Conservation (phyloP, 257 asterid genomes). For the Vinca minor region DNA sequence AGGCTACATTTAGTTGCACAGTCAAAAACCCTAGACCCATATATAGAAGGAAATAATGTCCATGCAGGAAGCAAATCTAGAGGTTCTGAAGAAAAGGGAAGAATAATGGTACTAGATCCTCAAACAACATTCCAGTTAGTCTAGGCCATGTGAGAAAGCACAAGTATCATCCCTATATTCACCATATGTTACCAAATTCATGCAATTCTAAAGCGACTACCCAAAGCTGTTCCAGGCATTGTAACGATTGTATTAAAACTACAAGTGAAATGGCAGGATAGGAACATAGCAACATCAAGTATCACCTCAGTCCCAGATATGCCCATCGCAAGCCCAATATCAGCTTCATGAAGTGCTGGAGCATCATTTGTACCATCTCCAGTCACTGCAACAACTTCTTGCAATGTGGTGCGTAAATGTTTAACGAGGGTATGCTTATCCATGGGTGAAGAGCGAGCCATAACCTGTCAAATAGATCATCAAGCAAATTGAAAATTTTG, state of each 20-base stretch:
- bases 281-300: slow-evolving; percentile 12
- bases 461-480: slow-evolving; percentile 42
- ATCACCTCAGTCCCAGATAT: slow-evolving; percentile 88
- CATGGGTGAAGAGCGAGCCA: slow-evolving; percentile 95
- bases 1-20: not conserved
- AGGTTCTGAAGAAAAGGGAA: not conserved
- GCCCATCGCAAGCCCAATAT: slow-evolving; percentile 97
- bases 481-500: not conserved
- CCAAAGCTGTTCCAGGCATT: not conserved
- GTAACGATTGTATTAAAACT: not conserved
- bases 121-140: not conserved
- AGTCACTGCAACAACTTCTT: slow-evolving; percentile 90
- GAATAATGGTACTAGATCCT: not conserved
- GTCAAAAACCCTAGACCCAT: not conserved
- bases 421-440: slow-evolving; percentile 82
- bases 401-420: slow-evolving; percentile 61
- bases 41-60: not conserved
- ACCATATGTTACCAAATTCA: not conserved
- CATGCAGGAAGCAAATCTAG: not conserved
- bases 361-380: slow-evolving; percentile 98
- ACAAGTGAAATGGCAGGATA: not conserved
- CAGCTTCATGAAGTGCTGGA: slow-evolving; percentile 97
- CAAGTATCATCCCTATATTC: not conserved
- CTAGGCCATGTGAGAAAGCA: not conserved
- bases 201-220: not conserved